Evolutionary conservation across 805 yeast genomes (phyloP).

Genomic region (Lipomyces yamadae): DNA sequence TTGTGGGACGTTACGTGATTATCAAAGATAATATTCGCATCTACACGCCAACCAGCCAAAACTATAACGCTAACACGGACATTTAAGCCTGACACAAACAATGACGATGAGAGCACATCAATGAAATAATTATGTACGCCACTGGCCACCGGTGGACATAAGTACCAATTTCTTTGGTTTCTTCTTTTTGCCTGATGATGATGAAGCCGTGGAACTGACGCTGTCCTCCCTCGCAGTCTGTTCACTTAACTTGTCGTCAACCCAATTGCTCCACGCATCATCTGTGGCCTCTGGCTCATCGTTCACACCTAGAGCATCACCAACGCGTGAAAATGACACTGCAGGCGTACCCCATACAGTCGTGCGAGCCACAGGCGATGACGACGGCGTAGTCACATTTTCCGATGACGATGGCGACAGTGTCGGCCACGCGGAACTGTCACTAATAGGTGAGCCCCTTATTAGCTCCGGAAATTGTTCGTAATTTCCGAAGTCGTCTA

Average conservation of each 20-base stretch:
- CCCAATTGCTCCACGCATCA: slow-evolving; percentile 48
- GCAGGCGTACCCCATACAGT: slow-evolving; percentile 82
- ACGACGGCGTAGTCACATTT: slow-evolving; percentile 13
- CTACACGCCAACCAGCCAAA: not conserved
- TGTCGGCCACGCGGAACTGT: slow-evolving; percentile 41
- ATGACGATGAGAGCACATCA: not conserved
- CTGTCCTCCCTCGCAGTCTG: slow-evolving; percentile 53
- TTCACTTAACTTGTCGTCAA: slow-evolving; percentile 52
- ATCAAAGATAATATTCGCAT: too few species aligned
- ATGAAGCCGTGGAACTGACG: slow-evolving; percentile 55
- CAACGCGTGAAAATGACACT: slow-evolving; percentile 24
- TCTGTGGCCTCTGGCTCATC: slow-evolving; percentile 45
- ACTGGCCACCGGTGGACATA: slow-evolving; percentile 32
- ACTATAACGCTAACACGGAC: not conserved
- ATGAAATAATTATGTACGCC: slow-evolving; percentile 13
- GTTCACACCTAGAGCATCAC: slow-evolving; percentile 47
- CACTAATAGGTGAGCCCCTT: slow-evolving; percentile 16
- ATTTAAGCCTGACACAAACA: not conserved
- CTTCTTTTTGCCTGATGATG: slow-evolving; percentile 51
- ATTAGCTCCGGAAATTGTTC: slow-evolving; percentile 20
- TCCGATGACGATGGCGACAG: slow-evolving; percentile 32
- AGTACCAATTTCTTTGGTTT: slow-evolving; percentile 43
- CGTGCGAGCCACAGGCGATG: slow-evolving; percentile 47
- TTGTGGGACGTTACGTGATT: too few species aligned
- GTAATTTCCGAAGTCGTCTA: slow-evolving; percentile 6